These are phyloP conservation scores for Plantago lanceolata DNA, from an alignment of 305 asterid genomes.

Conservation along the genomic window DNA sequence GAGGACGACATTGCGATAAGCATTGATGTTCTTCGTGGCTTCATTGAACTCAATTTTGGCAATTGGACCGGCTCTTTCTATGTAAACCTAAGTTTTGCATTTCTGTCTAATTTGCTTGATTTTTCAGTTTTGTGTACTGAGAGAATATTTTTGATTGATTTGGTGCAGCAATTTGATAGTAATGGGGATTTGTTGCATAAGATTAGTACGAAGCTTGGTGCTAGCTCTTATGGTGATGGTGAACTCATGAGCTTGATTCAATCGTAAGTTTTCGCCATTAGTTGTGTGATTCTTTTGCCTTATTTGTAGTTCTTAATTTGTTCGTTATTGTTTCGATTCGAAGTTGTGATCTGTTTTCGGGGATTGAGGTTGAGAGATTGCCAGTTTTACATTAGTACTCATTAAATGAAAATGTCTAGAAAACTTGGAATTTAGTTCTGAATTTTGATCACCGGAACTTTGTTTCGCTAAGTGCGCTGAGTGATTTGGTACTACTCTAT, in stretches of 20 bases:
- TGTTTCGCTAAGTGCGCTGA: neutral
- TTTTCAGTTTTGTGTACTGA: neutral
- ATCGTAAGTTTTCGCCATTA: conserved; percentile 45
- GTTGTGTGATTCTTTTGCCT: neutral
- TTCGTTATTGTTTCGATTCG: no score
- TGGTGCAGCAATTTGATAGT: conserved; percentile 79
- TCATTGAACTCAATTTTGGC: conserved; percentile 73
- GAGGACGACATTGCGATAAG: conserved; percentile 43
- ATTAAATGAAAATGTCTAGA: neutral
- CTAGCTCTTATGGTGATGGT: conserved; percentile 77
- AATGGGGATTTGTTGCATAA: conserved; percentile 67
- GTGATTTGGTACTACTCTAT: no score
- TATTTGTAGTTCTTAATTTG: neutral
- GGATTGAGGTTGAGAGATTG: neutral
- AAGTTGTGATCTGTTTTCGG: neutral
- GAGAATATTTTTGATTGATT: conserved; percentile 12
- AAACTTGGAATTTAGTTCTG: neutral
- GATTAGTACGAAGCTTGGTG: conserved; percentile 77
- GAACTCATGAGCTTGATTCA: conserved; percentile 91
- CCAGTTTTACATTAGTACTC: neutral
- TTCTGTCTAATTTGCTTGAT: neutral
- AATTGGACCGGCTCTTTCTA: conserved; percentile 79
- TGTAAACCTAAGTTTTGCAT: conserved; percentile 32
- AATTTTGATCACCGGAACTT: no score
- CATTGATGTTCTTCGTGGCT: conserved; percentile 57